These are phyloP conservation scores for Mycena galopus DNA, from an alignment of 768 basidiomycete species.

Conservation along the genomic window DNA sequence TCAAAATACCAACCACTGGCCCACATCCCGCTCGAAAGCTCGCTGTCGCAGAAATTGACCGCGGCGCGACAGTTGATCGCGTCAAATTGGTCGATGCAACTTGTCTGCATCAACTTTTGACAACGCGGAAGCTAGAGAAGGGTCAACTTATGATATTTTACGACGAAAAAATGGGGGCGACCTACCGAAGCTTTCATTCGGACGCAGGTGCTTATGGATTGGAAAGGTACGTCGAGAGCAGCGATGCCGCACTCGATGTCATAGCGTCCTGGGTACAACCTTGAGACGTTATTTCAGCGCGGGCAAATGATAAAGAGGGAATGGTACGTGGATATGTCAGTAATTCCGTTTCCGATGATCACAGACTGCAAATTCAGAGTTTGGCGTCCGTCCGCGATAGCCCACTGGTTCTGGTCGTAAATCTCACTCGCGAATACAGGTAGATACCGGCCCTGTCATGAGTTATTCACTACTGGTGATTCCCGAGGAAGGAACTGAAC, in stretches of 20 bases:
- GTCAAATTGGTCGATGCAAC: constrained; percentile 77
- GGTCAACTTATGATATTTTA: background rate
- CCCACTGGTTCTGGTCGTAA: constrained; percentile 77
- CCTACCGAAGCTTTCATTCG: constrained; percentile 71
- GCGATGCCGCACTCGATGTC: constrained; percentile 65
- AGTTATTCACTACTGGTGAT: constrained; percentile 24
- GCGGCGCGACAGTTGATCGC: constrained; percentile 75
- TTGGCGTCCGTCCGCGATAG: constrained; percentile 64
- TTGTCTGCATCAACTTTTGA: constrained; percentile 62
- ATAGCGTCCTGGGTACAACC: constrained; percentile 60
- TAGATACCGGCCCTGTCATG: constrained; percentile 71
- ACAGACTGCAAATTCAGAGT: constrained; percentile 78
- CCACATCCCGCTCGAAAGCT: constrained; percentile 59
- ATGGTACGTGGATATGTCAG: constrained; percentile 58
- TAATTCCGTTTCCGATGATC: constrained; percentile 74
- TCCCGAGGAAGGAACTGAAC: constrained; percentile 35
- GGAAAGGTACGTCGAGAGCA: constrained; percentile 66
- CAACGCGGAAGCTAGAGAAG: constrained; percentile 71
- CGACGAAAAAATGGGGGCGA: constrained; percentile 6
- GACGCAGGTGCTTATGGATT: constrained; percentile 66
- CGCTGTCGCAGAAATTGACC: constrained; percentile 67
- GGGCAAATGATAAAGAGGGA: background rate
- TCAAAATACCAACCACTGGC: constrained; percentile 51
- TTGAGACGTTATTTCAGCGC: constrained; percentile 35
- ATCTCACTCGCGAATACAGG: constrained; percentile 84